A percentile compares a stretch with the other conserved stretches of the same genome.
Evolutionary conservation across 257 asterid genomes (phyloP).

Genomic region (Solanum etuberosum): DNA sequence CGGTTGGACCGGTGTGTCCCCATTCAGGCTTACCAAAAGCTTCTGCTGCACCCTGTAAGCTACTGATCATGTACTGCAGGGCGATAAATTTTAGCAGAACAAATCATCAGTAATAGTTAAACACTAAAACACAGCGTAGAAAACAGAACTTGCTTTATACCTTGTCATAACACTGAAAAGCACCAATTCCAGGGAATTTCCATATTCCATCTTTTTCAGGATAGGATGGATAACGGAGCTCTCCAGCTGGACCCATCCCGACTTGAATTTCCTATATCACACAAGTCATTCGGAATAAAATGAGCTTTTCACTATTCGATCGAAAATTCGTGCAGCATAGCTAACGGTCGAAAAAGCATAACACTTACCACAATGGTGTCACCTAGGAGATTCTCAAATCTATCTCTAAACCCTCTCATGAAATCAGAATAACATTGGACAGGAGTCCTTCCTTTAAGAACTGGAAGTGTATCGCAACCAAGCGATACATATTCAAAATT

Average conservation of each 20-base stretch:
- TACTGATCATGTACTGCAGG: constrained; percentile 80
- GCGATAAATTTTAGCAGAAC: neutral
- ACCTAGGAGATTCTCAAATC: constrained; percentile 57
- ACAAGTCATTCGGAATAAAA: neutral
- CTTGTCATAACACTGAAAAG: constrained; percentile 94
- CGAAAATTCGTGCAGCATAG: neutral
- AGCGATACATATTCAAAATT: constrained; percentile 84
- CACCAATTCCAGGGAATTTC: constrained; percentile 93
- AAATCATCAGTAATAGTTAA: neutral
- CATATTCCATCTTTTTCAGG: constrained; percentile 79
- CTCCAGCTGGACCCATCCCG: constrained; percentile 99
- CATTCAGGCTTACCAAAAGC: constrained; percentile 79
- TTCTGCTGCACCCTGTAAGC: constrained; percentile 81
- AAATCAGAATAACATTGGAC: constrained; percentile 84
- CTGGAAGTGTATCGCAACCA: constrained; percentile 82
- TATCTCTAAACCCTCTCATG: constrained; percentile 79
- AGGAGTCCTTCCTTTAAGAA: constrained; percentile 82
- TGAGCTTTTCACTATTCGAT: neutral
- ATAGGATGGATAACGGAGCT: constrained; percentile 92
- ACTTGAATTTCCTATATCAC: constrained; percentile 78
- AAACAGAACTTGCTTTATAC: constrained; percentile 11
- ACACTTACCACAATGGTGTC: constrained; percentile 67
- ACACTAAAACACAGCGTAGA: neutral
- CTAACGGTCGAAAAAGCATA: neutral
- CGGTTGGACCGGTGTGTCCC: constrained; percentile 87